Evolutionary conservation across 106 monocot species (phyloP), one percentile per base, ranked within the genome.

Genomic region (Allium cepa): DNA sequence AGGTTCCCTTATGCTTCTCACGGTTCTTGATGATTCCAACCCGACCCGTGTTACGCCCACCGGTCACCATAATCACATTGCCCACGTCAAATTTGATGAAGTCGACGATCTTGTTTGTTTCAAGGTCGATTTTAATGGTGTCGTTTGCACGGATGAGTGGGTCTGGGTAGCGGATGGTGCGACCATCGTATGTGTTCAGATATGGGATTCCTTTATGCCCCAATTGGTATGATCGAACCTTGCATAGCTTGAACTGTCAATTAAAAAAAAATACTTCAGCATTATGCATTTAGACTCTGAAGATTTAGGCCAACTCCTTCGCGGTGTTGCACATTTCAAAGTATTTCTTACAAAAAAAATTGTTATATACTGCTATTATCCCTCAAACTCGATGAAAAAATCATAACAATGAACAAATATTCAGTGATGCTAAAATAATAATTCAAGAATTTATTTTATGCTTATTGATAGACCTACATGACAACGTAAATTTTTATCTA

Each of bases 71-170:
- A 15, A 94, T 83, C 14, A 94, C 84, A 73, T 90, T 94, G 3
- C 93, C 93, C 0, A 90, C 93, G 59, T 94, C 93, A 70, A 94
- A 94, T 62, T 90, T 89, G 78, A 94, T 94, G 76, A 94, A 94
- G 69, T 94, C 93, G 0, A 86, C 81, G 12, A 94, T 94, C 76
- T 94, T 94, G 79, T 79, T 82, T 4, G 71, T 63, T 27, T 94
- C 93, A 3, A 94, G 79, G 46, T 94, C 93, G 5, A 90, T 69
- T 78, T 94, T 94, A 68, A 94, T 82, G 28, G 90, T 87, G 76
- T 94, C 93, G 18, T 94, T 90, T 11, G 93, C 90, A 67, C 77
- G 86, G 71, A 94, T 87, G 17, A 90, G 84, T 12, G 93, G 93
- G 50, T 94, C 93, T 0, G 93, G 93, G 56, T 94, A 94, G 13